phyloP scores from a whole-genome alignment of 2,329 filamentous ascomycete genomes.

The Endocalyx cinctus region DNA sequence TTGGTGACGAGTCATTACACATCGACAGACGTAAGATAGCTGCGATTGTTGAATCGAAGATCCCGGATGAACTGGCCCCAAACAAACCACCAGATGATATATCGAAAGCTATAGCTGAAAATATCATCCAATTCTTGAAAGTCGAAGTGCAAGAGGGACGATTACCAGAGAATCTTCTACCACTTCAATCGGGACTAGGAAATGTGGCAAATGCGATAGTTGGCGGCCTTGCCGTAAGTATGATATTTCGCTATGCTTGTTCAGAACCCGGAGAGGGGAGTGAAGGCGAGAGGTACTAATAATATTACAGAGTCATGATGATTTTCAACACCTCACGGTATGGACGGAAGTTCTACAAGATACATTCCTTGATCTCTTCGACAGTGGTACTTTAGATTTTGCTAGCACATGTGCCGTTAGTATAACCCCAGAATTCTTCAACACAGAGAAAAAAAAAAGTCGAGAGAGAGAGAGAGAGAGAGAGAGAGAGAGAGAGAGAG shows the following conservation, averaged over 20 bases:
- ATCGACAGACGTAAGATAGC: constrained; percentile 81
- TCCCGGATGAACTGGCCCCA: constrained; percentile 68
- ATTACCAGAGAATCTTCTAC: constrained; percentile 70
- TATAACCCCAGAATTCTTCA: too few relatives aligned
- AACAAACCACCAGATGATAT: constrained; percentile 72
- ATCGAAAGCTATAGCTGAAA: constrained; percentile 67
- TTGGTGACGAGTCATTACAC: constrained; percentile 77
- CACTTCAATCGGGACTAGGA: constrained; percentile 82
- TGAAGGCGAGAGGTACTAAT: too few relatives aligned
- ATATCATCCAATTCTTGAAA: constrained; percentile 79
- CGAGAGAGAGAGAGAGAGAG: too few relatives aligned
- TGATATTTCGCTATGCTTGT: too few relatives aligned
- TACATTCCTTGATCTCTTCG: constrained; percentile 88
- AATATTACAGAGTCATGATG: constrained; percentile 66
- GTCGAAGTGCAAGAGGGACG: constrained; percentile 78
- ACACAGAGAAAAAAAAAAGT: too few relatives aligned
- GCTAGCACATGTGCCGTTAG: too few relatives aligned
- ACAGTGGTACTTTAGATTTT: constrained; percentile 81
- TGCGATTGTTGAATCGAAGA: constrained; percentile 79
- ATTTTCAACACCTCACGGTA: constrained; percentile 83
- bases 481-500: too few relatives aligned
- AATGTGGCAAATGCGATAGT: constrained; percentile 93
- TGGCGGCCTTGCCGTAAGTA: too few relatives aligned
- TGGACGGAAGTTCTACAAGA: constrained; percentile 95
- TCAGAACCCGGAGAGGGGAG: too few relatives aligned